phyloP scores from a whole-genome alignment of 805 yeast genomes.

The Lipomyces oligophaga region DNA sequence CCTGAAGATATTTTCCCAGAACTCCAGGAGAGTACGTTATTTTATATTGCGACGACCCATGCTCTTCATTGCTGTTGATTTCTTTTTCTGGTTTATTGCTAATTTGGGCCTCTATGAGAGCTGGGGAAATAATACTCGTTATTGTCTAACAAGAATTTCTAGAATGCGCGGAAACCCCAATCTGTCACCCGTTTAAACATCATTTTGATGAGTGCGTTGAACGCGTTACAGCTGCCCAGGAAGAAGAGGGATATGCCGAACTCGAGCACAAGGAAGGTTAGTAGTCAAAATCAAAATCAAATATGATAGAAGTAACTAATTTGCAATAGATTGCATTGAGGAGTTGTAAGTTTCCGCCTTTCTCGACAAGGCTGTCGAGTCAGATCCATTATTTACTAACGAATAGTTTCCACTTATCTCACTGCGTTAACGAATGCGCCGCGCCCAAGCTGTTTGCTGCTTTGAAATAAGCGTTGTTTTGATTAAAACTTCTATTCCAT shows the following conservation, averaged over 20 bases:
- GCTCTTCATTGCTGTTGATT: too few relatives aligned
- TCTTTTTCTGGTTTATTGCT: too few relatives aligned
- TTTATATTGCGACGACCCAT: constrained; percentile 31
- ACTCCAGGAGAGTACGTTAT: constrained; percentile 45
- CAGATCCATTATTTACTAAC: not conserved
- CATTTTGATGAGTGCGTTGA: constrained; percentile 93
- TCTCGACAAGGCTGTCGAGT: not conserved
- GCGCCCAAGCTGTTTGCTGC: constrained; percentile 31
- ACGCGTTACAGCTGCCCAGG: constrained; percentile 84
- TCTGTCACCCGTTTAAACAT: constrained; percentile 71
- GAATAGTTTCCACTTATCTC: constrained; percentile 78
- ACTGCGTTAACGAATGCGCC: constrained; percentile 71
- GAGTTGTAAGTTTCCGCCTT: constrained; percentile 51
- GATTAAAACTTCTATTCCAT: too few relatives aligned
- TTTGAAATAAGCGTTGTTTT: constrained; percentile 34
- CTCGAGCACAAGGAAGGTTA: constrained; percentile 73
- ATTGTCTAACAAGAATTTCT: constrained; percentile 17
- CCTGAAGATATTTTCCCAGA: constrained; percentile 62
- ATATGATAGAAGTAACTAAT: constrained; percentile 1
- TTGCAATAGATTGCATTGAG: constrained; percentile 74
- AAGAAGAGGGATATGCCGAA: constrained; percentile 78
- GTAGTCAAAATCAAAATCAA: too few relatives aligned
- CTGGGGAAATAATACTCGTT: not conserved
- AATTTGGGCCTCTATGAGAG: too few relatives aligned
- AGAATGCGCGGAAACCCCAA: constrained; percentile 65